Evolutionary conservation across 2,329 filamentous ascomycete genomes (phyloP).

Genomic region (Colletotrichum falcatum): DNA sequence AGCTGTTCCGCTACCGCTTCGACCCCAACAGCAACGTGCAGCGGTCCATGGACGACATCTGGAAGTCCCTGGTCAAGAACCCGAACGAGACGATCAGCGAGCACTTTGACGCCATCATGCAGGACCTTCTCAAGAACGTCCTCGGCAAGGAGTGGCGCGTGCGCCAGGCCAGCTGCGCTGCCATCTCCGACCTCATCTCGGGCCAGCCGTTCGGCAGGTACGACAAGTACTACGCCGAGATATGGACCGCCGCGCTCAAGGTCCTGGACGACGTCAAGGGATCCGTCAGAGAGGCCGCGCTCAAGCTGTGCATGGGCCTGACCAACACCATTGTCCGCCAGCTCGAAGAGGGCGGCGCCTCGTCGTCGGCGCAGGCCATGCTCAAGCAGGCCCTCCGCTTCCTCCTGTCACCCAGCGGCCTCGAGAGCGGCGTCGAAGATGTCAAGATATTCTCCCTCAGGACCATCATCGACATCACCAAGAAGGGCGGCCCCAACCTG

Average conservation of each 20-base stretch:
- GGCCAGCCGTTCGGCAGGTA: constrained; percentile 82
- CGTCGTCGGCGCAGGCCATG: constrained; percentile 80
- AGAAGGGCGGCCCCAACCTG: constrained; percentile 84
- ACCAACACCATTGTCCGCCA: constrained; percentile 88
- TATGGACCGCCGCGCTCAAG: constrained; percentile 88
- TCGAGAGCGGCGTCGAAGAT: constrained; percentile 90
- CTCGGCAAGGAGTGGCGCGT: constrained; percentile 94
- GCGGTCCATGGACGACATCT: constrained; percentile 96
- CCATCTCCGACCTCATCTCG: constrained; percentile 88
- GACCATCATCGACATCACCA: constrained; percentile 89
- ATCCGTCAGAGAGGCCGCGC: constrained; percentile 83
- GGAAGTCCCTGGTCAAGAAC: constrained; percentile 95
- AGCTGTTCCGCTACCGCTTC: constrained; percentile 93
- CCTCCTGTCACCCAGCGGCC: constrained; percentile 85
- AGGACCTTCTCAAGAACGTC: constrained; percentile 87
- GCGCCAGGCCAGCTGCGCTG: constrained; percentile 90
- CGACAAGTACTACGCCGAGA: constrained; percentile 83
- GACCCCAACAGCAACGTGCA: constrained; percentile 95
- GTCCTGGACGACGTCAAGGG: constrained; percentile 97
- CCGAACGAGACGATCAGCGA: constrained; percentile 79
- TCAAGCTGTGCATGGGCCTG: constrained; percentile 84
- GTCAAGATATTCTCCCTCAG: constrained; percentile 86
- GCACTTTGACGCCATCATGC: constrained; percentile 90
- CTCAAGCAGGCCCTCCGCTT: constrained; percentile 91
- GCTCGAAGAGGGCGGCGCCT: constrained; percentile 80